Percentiles rank a stretch among this genome's conserved stretches.
phyloP scores from a whole-genome alignment of 2,329 filamentous ascomycete species.

The Ophioceras dolichostomum region DNA sequence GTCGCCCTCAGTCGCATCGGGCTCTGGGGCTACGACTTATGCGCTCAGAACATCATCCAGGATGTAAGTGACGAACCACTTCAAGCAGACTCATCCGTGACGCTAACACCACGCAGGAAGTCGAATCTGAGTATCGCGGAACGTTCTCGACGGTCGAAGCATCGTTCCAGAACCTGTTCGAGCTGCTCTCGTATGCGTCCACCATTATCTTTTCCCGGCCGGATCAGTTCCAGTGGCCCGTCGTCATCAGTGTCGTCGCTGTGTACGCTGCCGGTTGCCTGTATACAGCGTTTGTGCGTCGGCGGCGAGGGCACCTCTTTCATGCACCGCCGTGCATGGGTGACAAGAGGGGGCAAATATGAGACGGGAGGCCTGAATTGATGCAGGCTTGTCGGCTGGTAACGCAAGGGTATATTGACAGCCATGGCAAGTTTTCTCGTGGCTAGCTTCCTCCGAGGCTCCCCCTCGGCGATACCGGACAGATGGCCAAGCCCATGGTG shows the following conservation, averaged over 20 bases:
- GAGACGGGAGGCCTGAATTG: no score
- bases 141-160: conserved; percentile 58
- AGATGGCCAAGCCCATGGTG: no score
- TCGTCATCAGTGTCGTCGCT: conserved; percentile 38
- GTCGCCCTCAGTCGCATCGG: conserved; percentile 45
- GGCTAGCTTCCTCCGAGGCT: no score
- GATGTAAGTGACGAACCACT: conserved; percentile 27
- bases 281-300: not conserved
- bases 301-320: conserved; percentile 11
- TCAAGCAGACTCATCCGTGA: not conserved
- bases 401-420: no score
- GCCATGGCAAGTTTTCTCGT: no score
- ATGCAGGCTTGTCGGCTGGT: no score
- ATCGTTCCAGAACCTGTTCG: conserved; percentile 56
- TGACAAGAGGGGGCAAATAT: no score
- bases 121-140: conserved; percentile 45
- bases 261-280: not conserved
- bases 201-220: conserved; percentile 55
- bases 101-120: conserved; percentile 25
- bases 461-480: no score
- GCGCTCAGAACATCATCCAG: conserved; percentile 47
- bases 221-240: conserved; percentile 51
- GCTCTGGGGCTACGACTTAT: conserved; percentile 50
- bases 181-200: conserved; percentile 51
- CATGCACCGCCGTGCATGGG: no score